Base-by-base conservation (phyloP, 768 basidiomycete species). In the Postia placenta region DNA sequence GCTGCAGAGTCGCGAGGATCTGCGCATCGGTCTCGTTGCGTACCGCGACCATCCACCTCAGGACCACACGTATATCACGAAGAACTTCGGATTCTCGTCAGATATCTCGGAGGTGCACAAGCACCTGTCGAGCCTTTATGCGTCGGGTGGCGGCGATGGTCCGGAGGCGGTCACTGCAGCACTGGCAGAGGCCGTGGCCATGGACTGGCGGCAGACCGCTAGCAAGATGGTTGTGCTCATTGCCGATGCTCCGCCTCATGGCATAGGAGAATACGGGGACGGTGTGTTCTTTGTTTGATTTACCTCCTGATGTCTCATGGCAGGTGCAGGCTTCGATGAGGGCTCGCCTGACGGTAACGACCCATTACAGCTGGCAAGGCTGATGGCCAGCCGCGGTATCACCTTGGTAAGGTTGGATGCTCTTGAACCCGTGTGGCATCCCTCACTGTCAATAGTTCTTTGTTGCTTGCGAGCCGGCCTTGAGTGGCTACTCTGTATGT, bases 41-140 rank as follows among this genome's bases (percentile, higher is more conserved):
- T 98, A 94, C 70, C 81, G 95, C 53, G 94, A 98, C 70, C 92
- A 98, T 63, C 94, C 94, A 22, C 94, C 94, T 14, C 94, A 98
- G 70, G 94, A 98, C 64, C 91, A 90, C 60, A 93, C 92, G 48
- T 98, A 93, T 64, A 73, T 98, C 54, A 85, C 85, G 60, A 92
- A 87, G 73, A 93, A 88, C 64, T 92, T 93, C 74, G 90, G 89
- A 2, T 97, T 98, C 69, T 87, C 93, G 20, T 91, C 90, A 11
- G 88, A 95, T 63, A 93, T 95, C 56, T 74, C 78, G 59, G 79
- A 87, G 61, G 88, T 97, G 20, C 87, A 95, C 58, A 82, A 76
- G 57, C 79, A 93, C 64, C 74, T 98, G 36, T 85, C 88, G 39
- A 74, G 78, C 15, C 70, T 95, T 55, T 93, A 92, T 68, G 92